A percentile compares a stretch with the other conserved stretches of the same genome.
phyloP scores from a whole-genome alignment of 176 grass and related monocot genomes.

The Zizania latifolia region DNA sequence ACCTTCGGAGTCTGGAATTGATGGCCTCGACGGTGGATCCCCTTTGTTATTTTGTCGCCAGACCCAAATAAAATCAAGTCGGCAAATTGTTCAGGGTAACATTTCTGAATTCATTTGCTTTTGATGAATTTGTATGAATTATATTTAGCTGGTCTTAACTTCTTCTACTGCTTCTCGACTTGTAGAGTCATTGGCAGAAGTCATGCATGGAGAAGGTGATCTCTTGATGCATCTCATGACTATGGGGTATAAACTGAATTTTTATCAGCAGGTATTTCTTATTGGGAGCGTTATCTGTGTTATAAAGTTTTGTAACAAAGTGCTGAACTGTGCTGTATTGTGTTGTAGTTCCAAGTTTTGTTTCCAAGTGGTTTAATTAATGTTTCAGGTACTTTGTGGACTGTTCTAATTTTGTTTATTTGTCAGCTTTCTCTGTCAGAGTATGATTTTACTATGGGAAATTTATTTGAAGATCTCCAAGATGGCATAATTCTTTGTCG shows the following conservation, averaged over 20 bases:
- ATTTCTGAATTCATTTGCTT: background rate
- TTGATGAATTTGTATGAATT: background rate
- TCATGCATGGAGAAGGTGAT: constrained; percentile 75
- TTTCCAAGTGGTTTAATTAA: background rate
- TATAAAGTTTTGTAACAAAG: background rate
- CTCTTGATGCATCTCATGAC: constrained; percentile 50
- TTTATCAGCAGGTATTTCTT: constrained; percentile 53
- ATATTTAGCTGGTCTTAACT: background rate
- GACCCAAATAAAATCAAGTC: constrained; percentile 54
- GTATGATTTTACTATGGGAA: constrained; percentile 54
- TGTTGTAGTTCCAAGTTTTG: constrained; percentile 1
- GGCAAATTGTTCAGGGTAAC: constrained; percentile 54
- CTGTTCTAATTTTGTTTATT: constrained; percentile 28
- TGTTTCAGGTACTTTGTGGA: background rate
- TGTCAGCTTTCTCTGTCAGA: constrained; percentile 48
- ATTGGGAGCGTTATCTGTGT: background rate
- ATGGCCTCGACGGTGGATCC: constrained; percentile 63
- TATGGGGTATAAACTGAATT: constrained; percentile 50
- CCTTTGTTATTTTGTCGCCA: constrained; percentile 45
- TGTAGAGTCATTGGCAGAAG: constrained; percentile 54
- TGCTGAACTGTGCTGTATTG: background rate
- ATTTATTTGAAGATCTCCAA: constrained; percentile 64
- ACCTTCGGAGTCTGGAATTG: constrained; percentile 48
- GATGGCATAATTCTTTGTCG: constrained; percentile 64
- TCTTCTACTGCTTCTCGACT: constrained; percentile 23